A percentile compares a stretch with the other conserved stretches of the same genome.
phyloP scores from a whole-genome alignment of 345 rosid genomes.

The Euclidium syriacum region DNA sequence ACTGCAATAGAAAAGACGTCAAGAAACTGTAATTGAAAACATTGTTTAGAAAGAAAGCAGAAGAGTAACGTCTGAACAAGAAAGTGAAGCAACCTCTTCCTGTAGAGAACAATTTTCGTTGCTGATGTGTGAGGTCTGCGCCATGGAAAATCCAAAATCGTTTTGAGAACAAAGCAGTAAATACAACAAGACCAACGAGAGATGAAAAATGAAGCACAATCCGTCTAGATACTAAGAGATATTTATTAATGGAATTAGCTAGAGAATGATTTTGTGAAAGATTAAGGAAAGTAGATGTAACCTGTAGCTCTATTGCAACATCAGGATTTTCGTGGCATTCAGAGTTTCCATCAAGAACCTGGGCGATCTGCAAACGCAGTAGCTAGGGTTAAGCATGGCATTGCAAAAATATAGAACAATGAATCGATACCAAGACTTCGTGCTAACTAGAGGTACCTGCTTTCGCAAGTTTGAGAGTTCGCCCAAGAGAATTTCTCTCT shows the following conservation, averaged over 20 bases:
- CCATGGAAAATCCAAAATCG: conserved; percentile 7
- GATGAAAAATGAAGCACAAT: neutral
- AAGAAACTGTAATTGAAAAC: conserved; percentile 8
- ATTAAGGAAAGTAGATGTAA: conserved; percentile 19
- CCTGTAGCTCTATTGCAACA: conserved; percentile 46
- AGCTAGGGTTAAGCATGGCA: neutral
- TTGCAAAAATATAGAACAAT: conserved; percentile 7
- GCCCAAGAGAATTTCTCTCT: conserved; percentile 68
- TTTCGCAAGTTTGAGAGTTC: conserved; percentile 67
- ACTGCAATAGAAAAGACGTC: conserved; percentile 35
- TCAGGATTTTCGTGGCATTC: conserved; percentile 35
- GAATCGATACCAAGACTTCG: neutral
- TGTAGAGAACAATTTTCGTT: conserved; percentile 51
- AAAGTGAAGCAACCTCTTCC: conserved; percentile 50
- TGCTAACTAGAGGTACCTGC: conserved; percentile 50
- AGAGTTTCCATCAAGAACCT: conserved; percentile 49
- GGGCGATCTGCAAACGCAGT: conserved; percentile 49
- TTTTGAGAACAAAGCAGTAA: conserved; percentile 13
- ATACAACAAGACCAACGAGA: neutral
- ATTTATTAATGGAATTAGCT: too few species aligned
- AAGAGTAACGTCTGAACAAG: conserved; percentile 12
- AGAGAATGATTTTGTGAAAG: too few species aligned
- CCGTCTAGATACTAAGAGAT: neutral
- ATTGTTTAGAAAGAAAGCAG: conserved; percentile 12
- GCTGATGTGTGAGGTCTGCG: conserved; percentile 41